Percentiles rank a stretch among this genome's conserved stretches.
Conservation (phyloP, 306 rosid genomes). For the Cucurbita pepo region DNA sequence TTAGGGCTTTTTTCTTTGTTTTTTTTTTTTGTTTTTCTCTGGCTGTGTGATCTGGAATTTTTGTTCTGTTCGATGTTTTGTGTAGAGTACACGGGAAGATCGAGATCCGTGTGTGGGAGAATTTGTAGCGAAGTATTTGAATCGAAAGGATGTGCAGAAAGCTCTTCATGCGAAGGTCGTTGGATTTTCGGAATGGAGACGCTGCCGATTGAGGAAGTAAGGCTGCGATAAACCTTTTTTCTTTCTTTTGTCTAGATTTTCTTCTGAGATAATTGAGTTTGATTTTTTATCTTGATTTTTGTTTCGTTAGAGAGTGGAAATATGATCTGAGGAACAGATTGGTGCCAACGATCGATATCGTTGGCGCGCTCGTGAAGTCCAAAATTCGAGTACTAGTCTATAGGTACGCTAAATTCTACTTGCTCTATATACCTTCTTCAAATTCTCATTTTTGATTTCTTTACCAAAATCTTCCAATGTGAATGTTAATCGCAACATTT, state of each 20-base stretch:
- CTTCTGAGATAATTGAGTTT: neutral
- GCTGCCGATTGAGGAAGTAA: constrained; percentile 41
- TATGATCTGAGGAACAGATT: constrained; percentile 62
- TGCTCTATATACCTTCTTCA: neutral
- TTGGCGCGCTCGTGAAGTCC: constrained; percentile 51
- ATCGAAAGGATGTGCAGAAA: constrained; percentile 56
- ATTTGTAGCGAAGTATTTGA: constrained; percentile 54
- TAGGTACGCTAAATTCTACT: constrained; percentile 13
- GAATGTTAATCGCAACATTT: too few relatives aligned
- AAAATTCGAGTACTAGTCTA: constrained; percentile 69
- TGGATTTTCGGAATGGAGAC: constrained; percentile 53
- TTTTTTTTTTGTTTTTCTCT: neutral
- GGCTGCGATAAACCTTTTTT: constrained; percentile 11
- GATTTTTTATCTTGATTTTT: neutral
- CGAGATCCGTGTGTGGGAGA: constrained; percentile 80
- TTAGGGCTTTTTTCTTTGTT: neutral
- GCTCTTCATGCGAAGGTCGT: constrained; percentile 75
- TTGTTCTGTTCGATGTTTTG: neutral
- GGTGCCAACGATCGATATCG: constrained; percentile 47
- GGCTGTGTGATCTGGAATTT: neutral
- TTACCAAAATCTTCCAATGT: too few relatives aligned
- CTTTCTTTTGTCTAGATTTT: neutral
- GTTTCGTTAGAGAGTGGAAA: constrained; percentile 36
- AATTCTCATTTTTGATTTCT: too few relatives aligned
- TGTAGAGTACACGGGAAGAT: constrained; percentile 37